phyloP scores from a whole-genome alignment of 495 filamentous ascomycete species.

The Pyronema omphalodes region DNA sequence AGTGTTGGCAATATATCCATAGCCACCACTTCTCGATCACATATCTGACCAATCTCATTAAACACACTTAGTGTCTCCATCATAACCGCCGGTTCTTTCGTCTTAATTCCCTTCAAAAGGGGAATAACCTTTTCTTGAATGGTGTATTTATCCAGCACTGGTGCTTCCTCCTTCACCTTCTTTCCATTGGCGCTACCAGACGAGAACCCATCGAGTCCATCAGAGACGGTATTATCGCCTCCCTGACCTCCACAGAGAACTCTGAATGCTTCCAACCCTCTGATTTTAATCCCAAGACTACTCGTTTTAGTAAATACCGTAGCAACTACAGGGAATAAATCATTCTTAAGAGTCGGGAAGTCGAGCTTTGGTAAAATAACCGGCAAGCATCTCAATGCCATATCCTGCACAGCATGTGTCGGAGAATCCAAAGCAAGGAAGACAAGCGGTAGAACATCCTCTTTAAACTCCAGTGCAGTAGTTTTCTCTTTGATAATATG shows the following conservation, averaged over 20 bases:
- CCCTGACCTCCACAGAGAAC: conserved; percentile 62
- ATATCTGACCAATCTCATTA: conserved; percentile 57
- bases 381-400: conserved; percentile 54
- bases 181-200: conserved; percentile 22
- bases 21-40: conserved; percentile 83
- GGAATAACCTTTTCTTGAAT: conserved; percentile 94
- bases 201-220: conserved; percentile 49
- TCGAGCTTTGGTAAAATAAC: conserved; percentile 64
- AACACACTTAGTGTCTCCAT: conserved; percentile 80
- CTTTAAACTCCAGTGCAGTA: conserved; percentile 83
- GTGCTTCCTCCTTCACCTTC: conserved; percentile 40
- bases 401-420: conserved; percentile 76
- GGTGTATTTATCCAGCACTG: conserved; percentile 87
- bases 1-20: conserved; percentile 75
- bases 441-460: conserved; percentile 76
- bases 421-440: conserved; percentile 65
- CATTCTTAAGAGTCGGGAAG: conserved; percentile 88
- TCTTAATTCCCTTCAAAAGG: conserved; percentile 80
- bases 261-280: conserved; percentile 73
- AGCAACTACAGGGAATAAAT: conserved; percentile 81
- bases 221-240: conserved; percentile 28
- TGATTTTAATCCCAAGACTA: conserved; percentile 82
- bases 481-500: conserved; percentile 55
- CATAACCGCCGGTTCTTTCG: conserved; percentile 93
- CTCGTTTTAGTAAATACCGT: conserved; percentile 78